phyloP scores from a whole-genome alignment of 352 stramenopile genomes.

The Globisporangium paroecandrum region DNA sequence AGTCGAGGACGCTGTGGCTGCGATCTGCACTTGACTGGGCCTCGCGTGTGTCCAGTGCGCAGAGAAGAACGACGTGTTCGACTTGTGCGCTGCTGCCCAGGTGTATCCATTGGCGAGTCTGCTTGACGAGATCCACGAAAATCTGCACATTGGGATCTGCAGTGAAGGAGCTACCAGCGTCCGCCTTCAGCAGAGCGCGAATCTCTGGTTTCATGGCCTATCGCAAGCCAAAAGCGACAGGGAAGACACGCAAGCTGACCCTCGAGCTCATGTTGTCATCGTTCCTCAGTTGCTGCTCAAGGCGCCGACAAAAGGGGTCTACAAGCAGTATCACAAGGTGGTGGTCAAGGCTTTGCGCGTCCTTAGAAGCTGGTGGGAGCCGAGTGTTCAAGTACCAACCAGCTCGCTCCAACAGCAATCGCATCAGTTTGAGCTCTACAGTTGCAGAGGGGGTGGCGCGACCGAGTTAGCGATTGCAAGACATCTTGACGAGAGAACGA shows the following conservation, averaged over 20 bases:
- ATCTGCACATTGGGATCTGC: constrained; percentile 38
- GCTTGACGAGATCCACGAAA: constrained; percentile 38
- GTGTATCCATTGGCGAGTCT: constrained; percentile 46
- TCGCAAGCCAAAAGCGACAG: not conserved
- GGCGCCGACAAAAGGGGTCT: constrained; percentile 52
- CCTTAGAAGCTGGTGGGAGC: constrained; percentile 37
- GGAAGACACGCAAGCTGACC: not conserved
- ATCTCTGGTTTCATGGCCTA: constrained; percentile 36
- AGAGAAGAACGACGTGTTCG: constrained; percentile 46
- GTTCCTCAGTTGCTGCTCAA: constrained; percentile 60
- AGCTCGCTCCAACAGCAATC: not conserved
- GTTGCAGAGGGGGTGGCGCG: constrained; percentile 45
- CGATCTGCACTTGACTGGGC: constrained; percentile 33
- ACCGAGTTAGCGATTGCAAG: constrained; percentile 41
- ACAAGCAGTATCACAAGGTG: constrained; percentile 61
- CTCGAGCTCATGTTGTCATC: not conserved
- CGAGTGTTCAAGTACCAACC: not conserved
- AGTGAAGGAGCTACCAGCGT: constrained; percentile 24
- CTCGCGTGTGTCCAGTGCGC: constrained; percentile 65
- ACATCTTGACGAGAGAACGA: constrained; percentile 12
- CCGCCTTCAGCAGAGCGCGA: constrained; percentile 38
- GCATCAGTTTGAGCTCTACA: constrained; percentile 7
- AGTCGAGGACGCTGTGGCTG: constrained; percentile 40
- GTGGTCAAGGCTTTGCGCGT: constrained; percentile 60
- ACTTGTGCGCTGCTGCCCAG: constrained; percentile 33